phyloP scores from a whole-genome alignment of 768 basidiomycete genomes.

The Bullera alba region DNA sequence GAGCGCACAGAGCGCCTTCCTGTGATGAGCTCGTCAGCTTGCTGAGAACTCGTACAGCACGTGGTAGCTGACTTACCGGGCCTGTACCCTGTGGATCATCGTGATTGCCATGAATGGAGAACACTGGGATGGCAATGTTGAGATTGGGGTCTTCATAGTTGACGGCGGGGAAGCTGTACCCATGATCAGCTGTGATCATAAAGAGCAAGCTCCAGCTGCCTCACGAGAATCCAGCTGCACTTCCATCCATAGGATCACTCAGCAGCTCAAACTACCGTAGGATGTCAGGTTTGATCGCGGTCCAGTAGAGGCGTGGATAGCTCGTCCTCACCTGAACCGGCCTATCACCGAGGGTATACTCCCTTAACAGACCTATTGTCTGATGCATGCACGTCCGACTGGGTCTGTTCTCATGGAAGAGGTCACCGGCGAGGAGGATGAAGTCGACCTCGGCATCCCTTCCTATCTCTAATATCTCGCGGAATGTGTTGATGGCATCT shows the following conservation, averaged over 20 bases:
- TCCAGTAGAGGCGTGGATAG: not conserved
- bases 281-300: not conserved
- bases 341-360: conserved; percentile 80
- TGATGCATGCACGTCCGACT: conserved; percentile 83
- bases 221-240: conserved; percentile 74
- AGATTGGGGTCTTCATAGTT: conserved; percentile 97
- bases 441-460: conserved; percentile 81
- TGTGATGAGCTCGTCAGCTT: conserved; percentile 34
- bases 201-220: conserved; percentile 35
- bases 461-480: conserved; percentile 84
- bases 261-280: conserved; percentile 64
- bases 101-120: conserved; percentile 98
- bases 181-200: not conserved
- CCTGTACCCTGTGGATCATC: conserved; percentile 98
- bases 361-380: conserved; percentile 77
- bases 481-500: conserved; percentile 91
- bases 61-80: conserved; percentile 54
- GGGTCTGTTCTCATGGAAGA: conserved; percentile 97
- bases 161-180: conserved; percentile 82
- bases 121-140: conserved; percentile 92
- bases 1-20: conserved; percentile 92
- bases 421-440: conserved; percentile 85
- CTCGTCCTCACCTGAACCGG: conserved; percentile 55
- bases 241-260: conserved; percentile 87
- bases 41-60: not conserved